Conservation (phyloP, 2,329 filamentous ascomycete genomes). For the Nemania bipapillata region DNA sequence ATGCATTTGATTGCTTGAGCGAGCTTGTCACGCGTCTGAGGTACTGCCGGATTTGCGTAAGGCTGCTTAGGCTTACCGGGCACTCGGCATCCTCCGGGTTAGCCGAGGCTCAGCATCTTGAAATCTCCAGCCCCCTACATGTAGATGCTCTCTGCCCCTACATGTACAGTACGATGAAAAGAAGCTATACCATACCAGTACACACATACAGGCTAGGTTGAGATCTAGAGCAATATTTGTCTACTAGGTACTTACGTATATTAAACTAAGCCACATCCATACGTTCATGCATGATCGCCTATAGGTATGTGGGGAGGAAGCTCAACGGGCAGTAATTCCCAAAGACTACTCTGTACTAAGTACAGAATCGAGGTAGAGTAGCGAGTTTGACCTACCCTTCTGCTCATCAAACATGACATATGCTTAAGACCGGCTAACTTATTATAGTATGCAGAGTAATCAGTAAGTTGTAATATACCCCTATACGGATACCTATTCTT, state of each 20-base stretch:
- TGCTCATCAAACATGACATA: slow-evolving; percentile 13
- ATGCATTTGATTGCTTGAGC: slow-evolving; percentile 21
- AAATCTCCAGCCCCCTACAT: slow-evolving; percentile 19
- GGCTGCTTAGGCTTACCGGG: slow-evolving; percentile 38
- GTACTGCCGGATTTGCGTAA: slow-evolving; percentile 26
- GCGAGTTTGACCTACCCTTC: background rate
- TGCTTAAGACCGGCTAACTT: slow-evolving; percentile 18
- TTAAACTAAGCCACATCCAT: too few species aligned
- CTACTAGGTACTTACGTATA: too few species aligned
- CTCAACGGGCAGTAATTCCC: too few species aligned
- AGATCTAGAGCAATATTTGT: too few species aligned
- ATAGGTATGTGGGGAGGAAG: too few species aligned
- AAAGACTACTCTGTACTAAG: too few species aligned
- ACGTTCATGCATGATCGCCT: too few species aligned
- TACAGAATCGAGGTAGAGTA: too few species aligned
- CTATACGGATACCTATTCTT: background rate
- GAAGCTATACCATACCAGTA: background rate
- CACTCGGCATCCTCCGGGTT: slow-evolving; percentile 47
- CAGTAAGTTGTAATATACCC: background rate
- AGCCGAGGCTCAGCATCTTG: slow-evolving; percentile 28
- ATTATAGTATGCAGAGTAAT: background rate
- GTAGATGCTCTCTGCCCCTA: too few species aligned
- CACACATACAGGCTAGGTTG: background rate
- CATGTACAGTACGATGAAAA: too few species aligned
- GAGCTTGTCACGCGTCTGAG: slow-evolving; percentile 23